Evolutionary conservation across 805 yeast species (phyloP).

Genomic region (Middelhovenomyces tepae): DNA sequence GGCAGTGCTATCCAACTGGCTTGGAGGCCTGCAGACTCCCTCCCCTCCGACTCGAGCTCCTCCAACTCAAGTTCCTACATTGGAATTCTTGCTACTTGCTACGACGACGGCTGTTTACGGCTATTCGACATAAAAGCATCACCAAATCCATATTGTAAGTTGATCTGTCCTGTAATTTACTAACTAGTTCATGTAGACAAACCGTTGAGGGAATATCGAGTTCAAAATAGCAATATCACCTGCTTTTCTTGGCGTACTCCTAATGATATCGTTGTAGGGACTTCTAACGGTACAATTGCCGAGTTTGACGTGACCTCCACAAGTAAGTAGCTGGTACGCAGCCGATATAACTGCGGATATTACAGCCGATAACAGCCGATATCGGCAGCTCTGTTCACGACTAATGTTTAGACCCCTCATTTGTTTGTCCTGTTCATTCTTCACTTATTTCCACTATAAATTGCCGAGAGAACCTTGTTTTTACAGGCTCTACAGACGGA

Average conservation of each 20-base stretch:
- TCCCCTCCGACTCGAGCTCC: too few species aligned
- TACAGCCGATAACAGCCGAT: too few species aligned
- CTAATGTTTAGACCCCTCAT: slow-evolving; percentile 36
- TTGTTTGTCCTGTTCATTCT: slow-evolving; percentile 31
- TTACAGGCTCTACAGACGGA: slow-evolving; percentile 37
- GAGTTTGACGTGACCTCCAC: too few species aligned
- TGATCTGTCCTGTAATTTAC: slow-evolving; percentile 18
- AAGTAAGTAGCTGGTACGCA: too few species aligned
- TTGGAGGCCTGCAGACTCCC: slow-evolving; percentile 30
- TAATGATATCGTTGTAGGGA: slow-evolving; percentile 45
- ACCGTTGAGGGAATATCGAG: slow-evolving; percentile 4
- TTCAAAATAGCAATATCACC: slow-evolving; percentile 30
- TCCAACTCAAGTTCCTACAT: slow-evolving; percentile 29
- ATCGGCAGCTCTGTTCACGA: too few species aligned
- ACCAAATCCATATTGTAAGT: slow-evolving; percentile 11
- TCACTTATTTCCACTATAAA: slow-evolving; percentile 31
- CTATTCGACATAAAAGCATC: slow-evolving; percentile 35
- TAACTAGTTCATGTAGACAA: neutral
- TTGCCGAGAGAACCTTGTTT: slow-evolving; percentile 27
- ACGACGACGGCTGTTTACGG: slow-evolving; percentile 51
- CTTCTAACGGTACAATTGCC: slow-evolving; percentile 48
- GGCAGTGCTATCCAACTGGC: slow-evolving; percentile 21
- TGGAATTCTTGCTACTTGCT: slow-evolving; percentile 36
- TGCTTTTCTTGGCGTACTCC: slow-evolving; percentile 40
- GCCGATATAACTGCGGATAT: too few species aligned